Conservation (phyloP, 306 rosid species). For the Lathyrus sativus region DNA sequence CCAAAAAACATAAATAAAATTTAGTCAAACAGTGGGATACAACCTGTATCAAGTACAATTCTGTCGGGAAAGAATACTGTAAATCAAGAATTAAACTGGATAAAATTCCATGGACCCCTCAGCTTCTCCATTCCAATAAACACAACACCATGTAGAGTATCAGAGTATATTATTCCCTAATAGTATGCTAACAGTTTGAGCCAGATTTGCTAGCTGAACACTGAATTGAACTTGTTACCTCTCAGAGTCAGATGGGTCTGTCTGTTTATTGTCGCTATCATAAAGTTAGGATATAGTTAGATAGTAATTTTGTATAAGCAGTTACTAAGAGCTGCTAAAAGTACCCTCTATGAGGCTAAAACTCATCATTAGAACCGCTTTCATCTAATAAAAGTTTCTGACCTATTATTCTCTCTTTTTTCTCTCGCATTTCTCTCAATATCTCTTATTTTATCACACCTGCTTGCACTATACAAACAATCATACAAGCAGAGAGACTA, state of each 20-base stretch:
- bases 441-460: background rate
- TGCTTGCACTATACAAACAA: background rate
- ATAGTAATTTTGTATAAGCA: too few species aligned
- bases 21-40: background rate
- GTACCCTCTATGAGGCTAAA: too few species aligned
- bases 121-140: background rate
- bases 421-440: background rate
- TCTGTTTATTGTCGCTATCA: background rate
- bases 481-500: background rate
- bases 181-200: background rate
- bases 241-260: background rate
- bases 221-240: background rate
- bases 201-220: background rate
- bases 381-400: too few species aligned
- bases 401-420: too few species aligned
- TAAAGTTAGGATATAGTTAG: too few species aligned
- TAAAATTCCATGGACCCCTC: background rate
- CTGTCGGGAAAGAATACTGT: background rate
- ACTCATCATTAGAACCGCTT: too few species aligned
- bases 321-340: too few species aligned
- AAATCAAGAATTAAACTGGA: background rate
- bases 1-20: conserved; percentile 1
- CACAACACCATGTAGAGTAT: background rate
- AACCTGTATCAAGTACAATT: background rate
- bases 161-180: background rate